phyloP scores from a whole-genome alignment of 2,329 filamentous ascomycete genomes.

The Fusarium veterinarium region DNA sequence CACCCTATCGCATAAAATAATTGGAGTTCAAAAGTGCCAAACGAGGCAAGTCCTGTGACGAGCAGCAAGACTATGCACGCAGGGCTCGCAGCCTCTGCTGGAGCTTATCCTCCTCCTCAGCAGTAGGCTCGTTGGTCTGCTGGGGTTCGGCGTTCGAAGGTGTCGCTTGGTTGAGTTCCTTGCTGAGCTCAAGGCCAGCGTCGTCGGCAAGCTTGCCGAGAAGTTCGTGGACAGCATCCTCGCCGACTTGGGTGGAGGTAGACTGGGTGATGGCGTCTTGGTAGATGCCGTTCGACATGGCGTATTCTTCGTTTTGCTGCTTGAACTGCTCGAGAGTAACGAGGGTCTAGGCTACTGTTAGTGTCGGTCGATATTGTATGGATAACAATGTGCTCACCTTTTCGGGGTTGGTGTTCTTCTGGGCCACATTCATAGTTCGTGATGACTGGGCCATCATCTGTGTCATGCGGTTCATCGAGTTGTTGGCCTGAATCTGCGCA shows the following conservation, averaged over 20 bases:
- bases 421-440: constrained; percentile 67
- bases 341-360: constrained; percentile 60
- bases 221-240: constrained; percentile 88
- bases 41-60: too few species aligned
- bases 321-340: constrained; percentile 71
- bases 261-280: constrained; percentile 86
- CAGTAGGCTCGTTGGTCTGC: constrained; percentile 73
- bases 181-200: constrained; percentile 82
- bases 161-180: constrained; percentile 73
- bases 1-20: background rate
- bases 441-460: constrained; percentile 71
- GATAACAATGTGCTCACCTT: constrained; percentile 51
- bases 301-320: constrained; percentile 72
- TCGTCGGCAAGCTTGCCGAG: constrained; percentile 90
- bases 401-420: constrained; percentile 69
- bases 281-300: constrained; percentile 78
- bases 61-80: constrained; percentile 55
- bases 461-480: constrained; percentile 73
- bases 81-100: constrained; percentile 69
- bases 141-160: constrained; percentile 69
- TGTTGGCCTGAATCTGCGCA: constrained; percentile 73
- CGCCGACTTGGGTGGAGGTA: constrained; percentile 76
- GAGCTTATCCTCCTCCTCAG: constrained; percentile 82
- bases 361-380: background rate
- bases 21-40: background rate